Evolutionary conservation across 352 stramenopile species (phyloP).

Genomic region (Phytophthora pluvialis): DNA sequence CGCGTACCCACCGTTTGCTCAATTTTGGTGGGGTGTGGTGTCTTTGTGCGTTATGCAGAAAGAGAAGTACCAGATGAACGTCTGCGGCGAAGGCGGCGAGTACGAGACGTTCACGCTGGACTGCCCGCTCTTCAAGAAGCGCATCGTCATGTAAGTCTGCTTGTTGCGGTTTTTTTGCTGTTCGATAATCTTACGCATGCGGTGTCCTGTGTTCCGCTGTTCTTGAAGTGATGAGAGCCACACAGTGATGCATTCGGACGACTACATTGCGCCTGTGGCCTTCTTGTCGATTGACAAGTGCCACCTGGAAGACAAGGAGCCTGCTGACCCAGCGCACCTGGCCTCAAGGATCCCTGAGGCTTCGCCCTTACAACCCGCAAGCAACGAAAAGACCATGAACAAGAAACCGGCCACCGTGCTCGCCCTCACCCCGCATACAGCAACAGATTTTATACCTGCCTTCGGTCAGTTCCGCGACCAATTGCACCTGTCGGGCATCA

Average conservation of each 20-base stretch:
- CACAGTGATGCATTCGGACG: constrained; percentile 92
- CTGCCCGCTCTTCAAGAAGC: constrained; percentile 95
- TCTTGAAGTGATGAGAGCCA: constrained; percentile 85
- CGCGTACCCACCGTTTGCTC: constrained; percentile 6
- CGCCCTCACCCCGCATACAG: constrained; percentile 18
- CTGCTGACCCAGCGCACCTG: constrained; percentile 40
- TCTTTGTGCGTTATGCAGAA: constrained; percentile 53
- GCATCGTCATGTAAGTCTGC: constrained; percentile 87
- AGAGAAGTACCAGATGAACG: constrained; percentile 97
- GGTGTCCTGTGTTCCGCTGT: constrained; percentile 9
- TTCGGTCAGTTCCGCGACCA: constrained; percentile 68
- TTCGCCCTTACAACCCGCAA: constrained; percentile 1
- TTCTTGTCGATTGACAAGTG: constrained; percentile 92
- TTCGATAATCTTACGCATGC: not conserved
- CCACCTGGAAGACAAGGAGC: constrained; percentile 90
- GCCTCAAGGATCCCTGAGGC: constrained; percentile 41
- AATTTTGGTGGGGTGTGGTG: constrained; percentile 10
- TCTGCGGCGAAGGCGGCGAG: constrained; percentile 99
- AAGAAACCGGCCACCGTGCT: constrained; percentile 32
- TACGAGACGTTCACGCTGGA: constrained; percentile 99
- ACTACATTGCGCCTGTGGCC: constrained; percentile 92
- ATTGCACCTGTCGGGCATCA: constrained; percentile 68
- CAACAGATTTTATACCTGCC: constrained; percentile 30
- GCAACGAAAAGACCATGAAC: not conserved
- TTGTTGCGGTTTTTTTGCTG: not conserved